phyloP scores from a whole-genome alignment of 345 rosid genomes.

The Corymbia maculata region DNA sequence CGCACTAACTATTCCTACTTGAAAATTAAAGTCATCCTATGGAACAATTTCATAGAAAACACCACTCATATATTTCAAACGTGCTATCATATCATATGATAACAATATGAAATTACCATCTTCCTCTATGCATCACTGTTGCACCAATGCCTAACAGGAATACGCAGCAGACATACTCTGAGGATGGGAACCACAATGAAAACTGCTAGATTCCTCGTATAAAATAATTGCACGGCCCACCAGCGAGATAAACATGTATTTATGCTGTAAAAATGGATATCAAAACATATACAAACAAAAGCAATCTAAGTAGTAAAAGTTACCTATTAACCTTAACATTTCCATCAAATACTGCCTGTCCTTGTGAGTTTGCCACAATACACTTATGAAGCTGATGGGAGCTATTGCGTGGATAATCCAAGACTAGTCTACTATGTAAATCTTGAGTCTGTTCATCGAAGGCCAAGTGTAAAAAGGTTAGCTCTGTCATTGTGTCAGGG shows the following conservation, averaged over 20 bases:
- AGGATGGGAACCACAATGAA: not conserved
- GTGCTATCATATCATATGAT: not conserved
- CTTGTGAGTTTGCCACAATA: constrained; percentile 80
- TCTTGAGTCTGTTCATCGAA: constrained; percentile 75
- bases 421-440: constrained; percentile 67
- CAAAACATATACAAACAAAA: not conserved
- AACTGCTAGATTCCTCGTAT: not conserved
- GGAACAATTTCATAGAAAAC: not conserved
- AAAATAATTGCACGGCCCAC: not conserved
- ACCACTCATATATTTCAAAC: not conserved
- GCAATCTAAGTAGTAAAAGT: not conserved
- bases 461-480: constrained; percentile 72
- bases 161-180: not conserved
- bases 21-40: not conserved
- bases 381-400: constrained; percentile 88
- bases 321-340: constrained; percentile 85
- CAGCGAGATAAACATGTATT: not conserved
- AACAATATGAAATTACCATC: not conserved
- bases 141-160: not conserved
- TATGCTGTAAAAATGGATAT: not conserved
- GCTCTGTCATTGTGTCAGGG: constrained; percentile 72
- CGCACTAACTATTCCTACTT: not conserved
- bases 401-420: constrained; percentile 85
- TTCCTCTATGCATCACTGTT: not conserved
- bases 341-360: constrained; percentile 96